Base-by-base conservation (phyloP, 306 rosid genomes). In the Alnus rubra region DNA sequence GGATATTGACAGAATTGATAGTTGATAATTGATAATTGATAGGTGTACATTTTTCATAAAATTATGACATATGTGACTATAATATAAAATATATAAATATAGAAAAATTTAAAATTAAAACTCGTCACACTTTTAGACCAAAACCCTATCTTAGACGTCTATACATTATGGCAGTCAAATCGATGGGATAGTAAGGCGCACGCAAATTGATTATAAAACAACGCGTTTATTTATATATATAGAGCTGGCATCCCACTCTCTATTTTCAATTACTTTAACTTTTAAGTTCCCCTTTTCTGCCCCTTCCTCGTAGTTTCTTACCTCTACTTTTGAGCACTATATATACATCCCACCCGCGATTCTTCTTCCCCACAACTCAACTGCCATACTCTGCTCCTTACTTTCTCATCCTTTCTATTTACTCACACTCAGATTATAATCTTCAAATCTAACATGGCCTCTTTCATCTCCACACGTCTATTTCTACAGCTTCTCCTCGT, bases 371-470 rank as follows among this genome's bases (percentile, higher is more conserved):
- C 51, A 18, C 72, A 16, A 8, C 51, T 9, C 19, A 44, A 4
- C 19, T 1, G 0, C 48, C 42, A 4, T 9, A 16, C 37, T 33
- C 37, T 1, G 37, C 37, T 33, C 2, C 37, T 2, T 33, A 33
- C 37, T 33, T 39, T 18, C 51, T 39, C 28, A 9, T 15, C 71
- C 3, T 65, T 8, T 14, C 9, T 16, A 16, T 0, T n/a, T 8
- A 2, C 45, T 33, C 45, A 30, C 37, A 1, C n/a, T 1, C 6
- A 62, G 42, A 31, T 31, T 33, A 11, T 16, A 33, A 33, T 33
- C 71, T 4, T 39, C 45, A 15, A 7, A 15, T 16, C 37, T 37
- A 37, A 7, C 19, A 88, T 88, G 91, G 84, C 86, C 16, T 69
- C 73, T 39, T 50, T 69, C 16, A 42, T 7, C 9, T 74, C 42